Evolutionary conservation across 768 basidiomycete species (phyloP).

Genomic region (Hemileccinum rubropunctum): DNA sequence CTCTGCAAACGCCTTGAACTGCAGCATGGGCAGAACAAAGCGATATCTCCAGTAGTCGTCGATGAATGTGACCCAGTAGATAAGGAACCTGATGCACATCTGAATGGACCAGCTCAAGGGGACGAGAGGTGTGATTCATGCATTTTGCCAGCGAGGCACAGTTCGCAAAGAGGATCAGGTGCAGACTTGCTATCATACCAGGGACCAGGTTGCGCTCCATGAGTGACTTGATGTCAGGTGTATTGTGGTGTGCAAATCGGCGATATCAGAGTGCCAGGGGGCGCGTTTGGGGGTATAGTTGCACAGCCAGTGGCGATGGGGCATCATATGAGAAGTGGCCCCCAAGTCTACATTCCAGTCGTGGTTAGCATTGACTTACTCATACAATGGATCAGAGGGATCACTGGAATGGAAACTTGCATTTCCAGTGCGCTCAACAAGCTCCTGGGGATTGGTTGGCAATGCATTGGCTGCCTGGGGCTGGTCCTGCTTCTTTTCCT

Average conservation of each 20-base stretch:
- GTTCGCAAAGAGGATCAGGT: too few relatives aligned
- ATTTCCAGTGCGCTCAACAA: not conserved
- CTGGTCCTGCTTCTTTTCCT: too few relatives aligned
- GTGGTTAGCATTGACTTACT: not conserved
- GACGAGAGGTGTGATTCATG: too few relatives aligned
- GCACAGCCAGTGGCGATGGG: not conserved
- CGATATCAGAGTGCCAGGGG: conserved; percentile 20
- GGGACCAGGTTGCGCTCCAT: conserved; percentile 11
- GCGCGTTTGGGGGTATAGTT: not conserved
- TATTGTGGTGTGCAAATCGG: conserved; percentile 18
- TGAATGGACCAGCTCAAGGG: too few relatives aligned
- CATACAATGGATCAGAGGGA: not conserved
- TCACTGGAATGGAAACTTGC: not conserved
- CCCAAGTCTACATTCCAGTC: conserved; percentile 1
- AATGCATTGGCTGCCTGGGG: not conserved
- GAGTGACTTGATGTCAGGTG: conserved; percentile 6
- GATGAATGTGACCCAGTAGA: too few relatives aligned
- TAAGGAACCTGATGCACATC: too few relatives aligned
- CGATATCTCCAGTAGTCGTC: too few relatives aligned
- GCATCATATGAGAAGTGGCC: not conserved
- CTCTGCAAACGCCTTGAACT: too few relatives aligned
- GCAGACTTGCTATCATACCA: not conserved
- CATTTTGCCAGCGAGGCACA: too few relatives aligned
- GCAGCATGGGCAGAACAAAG: conserved; percentile 26
- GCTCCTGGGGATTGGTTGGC: not conserved